A percentile compares a stretch with the other conserved stretches of the same genome.
Conservation (phyloP, 352 stramenopile species). For the Globisporangium iwayamae region DNA sequence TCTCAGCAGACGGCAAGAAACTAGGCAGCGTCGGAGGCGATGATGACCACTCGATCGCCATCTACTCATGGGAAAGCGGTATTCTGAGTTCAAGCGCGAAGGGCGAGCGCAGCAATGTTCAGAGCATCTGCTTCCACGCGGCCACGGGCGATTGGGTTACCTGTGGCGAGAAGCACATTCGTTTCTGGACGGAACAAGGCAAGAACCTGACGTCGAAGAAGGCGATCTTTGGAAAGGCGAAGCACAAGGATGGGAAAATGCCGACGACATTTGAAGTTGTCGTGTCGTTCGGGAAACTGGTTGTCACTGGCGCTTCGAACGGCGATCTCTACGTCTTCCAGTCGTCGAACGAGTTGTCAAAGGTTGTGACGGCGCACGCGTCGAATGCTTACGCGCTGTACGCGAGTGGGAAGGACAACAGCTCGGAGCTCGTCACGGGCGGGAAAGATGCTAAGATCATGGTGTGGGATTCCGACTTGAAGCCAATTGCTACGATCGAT, state of each 20-base stretch:
- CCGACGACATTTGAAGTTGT: conserved; percentile 49
- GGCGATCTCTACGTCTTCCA: conserved; percentile 80
- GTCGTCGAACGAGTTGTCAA: conserved; percentile 39
- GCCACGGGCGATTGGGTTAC: conserved; percentile 57
- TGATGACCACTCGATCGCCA: conserved; percentile 80
- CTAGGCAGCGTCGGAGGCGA: conserved; percentile 72
- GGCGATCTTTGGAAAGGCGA: conserved; percentile 58
- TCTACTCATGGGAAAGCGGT: conserved; percentile 73
- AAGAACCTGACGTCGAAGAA: conserved; percentile 68
- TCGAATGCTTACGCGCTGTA: conserved; percentile 46
- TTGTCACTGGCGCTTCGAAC: conserved; percentile 58
- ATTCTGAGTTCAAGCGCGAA: conserved; percentile 47
- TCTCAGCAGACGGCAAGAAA: conserved; percentile 66
- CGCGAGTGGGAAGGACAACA: conserved; percentile 24
- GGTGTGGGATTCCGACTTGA: conserved; percentile 77
- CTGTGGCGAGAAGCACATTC: conserved; percentile 68
- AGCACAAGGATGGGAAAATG: conserved; percentile 48
- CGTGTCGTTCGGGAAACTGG: conserved; percentile 39
- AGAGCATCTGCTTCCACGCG: conserved; percentile 45
- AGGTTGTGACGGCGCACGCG: conserved; percentile 51
- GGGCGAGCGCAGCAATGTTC: conserved; percentile 59
- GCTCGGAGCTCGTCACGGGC: conserved; percentile 71
- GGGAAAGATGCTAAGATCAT: conserved; percentile 86
- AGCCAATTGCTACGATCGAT: conserved; percentile 33
- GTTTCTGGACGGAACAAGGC: conserved; percentile 75